Evolutionary conservation across 1,139 yeast genomes (phyloP).

Genomic region (Hansenula lynferdii): DNA sequence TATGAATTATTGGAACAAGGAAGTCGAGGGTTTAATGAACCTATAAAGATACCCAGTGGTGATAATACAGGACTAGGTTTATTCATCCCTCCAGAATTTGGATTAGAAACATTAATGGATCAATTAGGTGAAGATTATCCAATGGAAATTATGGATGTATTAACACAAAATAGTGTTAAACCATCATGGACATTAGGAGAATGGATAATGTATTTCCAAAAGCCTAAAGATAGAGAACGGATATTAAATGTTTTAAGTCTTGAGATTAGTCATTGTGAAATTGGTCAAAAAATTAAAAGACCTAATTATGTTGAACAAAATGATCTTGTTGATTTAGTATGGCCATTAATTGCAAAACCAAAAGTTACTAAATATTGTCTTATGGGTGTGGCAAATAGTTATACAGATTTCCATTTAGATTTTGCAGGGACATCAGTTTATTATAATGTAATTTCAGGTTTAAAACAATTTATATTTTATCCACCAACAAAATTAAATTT

Average conservation of each 20-base stretch:
- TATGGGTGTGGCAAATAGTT: slow-evolving; percentile 79
- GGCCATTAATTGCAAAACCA: slow-evolving; percentile 48
- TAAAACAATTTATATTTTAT: slow-evolving; percentile 67
- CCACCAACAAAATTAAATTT: slow-evolving; percentile 72
- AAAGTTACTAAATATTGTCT: slow-evolving; percentile 80
- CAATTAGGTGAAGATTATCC: slow-evolving; percentile 58
- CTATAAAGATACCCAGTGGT: slow-evolving; percentile 32
- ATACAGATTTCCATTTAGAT: slow-evolving; percentile 88
- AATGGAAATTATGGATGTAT: slow-evolving; percentile 87
- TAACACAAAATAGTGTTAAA: slow-evolving; percentile 59
- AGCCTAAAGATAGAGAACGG: slow-evolving; percentile 47
- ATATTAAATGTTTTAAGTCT: slow-evolving; percentile 77
- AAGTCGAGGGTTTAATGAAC: slow-evolving; percentile 29
- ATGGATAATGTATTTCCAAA: slow-evolving; percentile 70
- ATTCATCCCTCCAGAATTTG: slow-evolving; percentile 37
- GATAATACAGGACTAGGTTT: slow-evolving; percentile 33
- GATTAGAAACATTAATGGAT: slow-evolving; percentile 54
- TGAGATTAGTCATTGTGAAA: slow-evolving; percentile 59
- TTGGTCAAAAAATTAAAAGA: slow-evolving; percentile 49
- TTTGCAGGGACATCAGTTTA: slow-evolving; percentile 93
- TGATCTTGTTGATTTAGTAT: slow-evolving; percentile 68
- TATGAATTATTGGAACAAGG: slow-evolving; percentile 30
- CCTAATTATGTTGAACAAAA: slow-evolving; percentile 63
- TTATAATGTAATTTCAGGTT: slow-evolving; percentile 73
- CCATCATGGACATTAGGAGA: slow-evolving; percentile 62